Percentiles rank a stretch among this genome's conserved stretches.
phyloP scores from a whole-genome alignment of 2,329 filamentous ascomycete genomes.

The Phialemonium atrogriseum region DNA sequence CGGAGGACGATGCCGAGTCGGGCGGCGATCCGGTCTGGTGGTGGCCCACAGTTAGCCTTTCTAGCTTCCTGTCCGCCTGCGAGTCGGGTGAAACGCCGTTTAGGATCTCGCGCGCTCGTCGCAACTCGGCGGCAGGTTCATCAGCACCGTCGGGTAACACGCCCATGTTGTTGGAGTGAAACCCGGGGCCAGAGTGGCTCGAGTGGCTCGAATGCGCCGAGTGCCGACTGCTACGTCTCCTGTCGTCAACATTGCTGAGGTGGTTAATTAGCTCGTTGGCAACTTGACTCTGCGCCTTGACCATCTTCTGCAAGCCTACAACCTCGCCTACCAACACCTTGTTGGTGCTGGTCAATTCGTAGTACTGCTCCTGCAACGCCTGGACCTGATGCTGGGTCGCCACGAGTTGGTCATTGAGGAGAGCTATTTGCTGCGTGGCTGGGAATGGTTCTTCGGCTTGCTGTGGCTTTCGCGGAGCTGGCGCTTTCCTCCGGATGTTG shows the following conservation, averaged over 20 bases:
- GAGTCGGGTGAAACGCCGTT: constrained; percentile 43
- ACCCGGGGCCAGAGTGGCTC: constrained; percentile 27
- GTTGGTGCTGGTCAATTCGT: constrained; percentile 62
- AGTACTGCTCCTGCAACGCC: constrained; percentile 74
- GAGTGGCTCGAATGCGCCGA: constrained; percentile 26
- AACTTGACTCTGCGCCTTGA: constrained; percentile 49
- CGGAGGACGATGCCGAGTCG: constrained; percentile 39
- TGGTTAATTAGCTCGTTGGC: constrained; percentile 50
- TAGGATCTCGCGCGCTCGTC: constrained; percentile 48
- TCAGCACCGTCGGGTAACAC: constrained; percentile 37
- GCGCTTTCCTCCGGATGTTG: constrained; percentile 92
- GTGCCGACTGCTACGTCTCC: constrained; percentile 32
- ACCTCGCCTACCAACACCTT: constrained; percentile 55
- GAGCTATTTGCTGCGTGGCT: constrained; percentile 78
- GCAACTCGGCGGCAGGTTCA: constrained; percentile 41
- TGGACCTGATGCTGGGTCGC: constrained; percentile 92
- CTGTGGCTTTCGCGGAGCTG: constrained; percentile 72
- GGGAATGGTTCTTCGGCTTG: constrained; percentile 62
- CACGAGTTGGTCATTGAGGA: constrained; percentile 79
- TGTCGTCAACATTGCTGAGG: constrained; percentile 39
- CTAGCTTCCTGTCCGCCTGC: constrained; percentile 45
- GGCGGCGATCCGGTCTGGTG: constrained; percentile 39
- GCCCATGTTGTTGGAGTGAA: constrained; percentile 30
- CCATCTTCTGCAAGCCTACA: constrained; percentile 50
- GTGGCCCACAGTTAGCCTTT: constrained; percentile 46